These are phyloP conservation scores for Mycena kentingensis DNA, from an alignment of 768 basidiomycete genomes.

Conservation along the genomic window DNA sequence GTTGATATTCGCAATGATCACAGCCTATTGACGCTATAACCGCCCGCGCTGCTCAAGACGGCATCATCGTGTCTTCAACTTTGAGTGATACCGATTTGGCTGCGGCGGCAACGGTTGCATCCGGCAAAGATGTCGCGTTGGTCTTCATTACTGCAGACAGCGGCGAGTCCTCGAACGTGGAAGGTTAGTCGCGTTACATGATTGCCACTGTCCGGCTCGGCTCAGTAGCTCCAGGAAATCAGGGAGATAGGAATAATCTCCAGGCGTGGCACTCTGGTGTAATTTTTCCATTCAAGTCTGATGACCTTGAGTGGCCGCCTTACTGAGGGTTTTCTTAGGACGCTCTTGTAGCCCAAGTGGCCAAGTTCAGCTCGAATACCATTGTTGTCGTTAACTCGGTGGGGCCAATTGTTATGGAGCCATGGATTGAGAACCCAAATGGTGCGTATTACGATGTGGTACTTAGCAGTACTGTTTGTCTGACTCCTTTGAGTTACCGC, in stretches of 20 bases:
- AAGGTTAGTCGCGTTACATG: slow-evolving; percentile 6
- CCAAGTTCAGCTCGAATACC: slow-evolving; percentile 53
- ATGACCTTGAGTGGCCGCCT: background rate
- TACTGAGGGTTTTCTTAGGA: slow-evolving; percentile 30
- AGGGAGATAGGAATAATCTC: slow-evolving; percentile 54
- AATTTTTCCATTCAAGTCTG: slow-evolving; percentile 13
- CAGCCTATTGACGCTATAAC: slow-evolving; percentile 50
- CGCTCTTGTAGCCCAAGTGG: slow-evolving; percentile 50
- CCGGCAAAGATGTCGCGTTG: slow-evolving; percentile 49
- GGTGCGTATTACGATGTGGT: slow-evolving; percentile 26
- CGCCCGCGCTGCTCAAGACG: slow-evolving; percentile 38
- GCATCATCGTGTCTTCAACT: slow-evolving; percentile 46
- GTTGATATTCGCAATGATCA: background rate
- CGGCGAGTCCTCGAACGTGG: slow-evolving; percentile 15
- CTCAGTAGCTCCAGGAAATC: slow-evolving; percentile 40
- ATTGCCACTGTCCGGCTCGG: background rate
- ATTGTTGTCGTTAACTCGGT: slow-evolving; percentile 70
- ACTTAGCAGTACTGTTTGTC: too few species aligned
- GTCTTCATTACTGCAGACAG: slow-evolving; percentile 52
- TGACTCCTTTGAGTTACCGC: slow-evolving; percentile 33
- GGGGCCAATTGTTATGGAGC: slow-evolving; percentile 57
- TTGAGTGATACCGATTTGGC: slow-evolving; percentile 51
- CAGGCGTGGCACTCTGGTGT: slow-evolving; percentile 54
- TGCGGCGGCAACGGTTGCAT: slow-evolving; percentile 43
- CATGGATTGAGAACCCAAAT: slow-evolving; percentile 60